These are phyloP conservation scores for Pterocarpus macrocarpus DNA, from an alignment of 306 rosid genomes.

Conservation along the genomic window DNA sequence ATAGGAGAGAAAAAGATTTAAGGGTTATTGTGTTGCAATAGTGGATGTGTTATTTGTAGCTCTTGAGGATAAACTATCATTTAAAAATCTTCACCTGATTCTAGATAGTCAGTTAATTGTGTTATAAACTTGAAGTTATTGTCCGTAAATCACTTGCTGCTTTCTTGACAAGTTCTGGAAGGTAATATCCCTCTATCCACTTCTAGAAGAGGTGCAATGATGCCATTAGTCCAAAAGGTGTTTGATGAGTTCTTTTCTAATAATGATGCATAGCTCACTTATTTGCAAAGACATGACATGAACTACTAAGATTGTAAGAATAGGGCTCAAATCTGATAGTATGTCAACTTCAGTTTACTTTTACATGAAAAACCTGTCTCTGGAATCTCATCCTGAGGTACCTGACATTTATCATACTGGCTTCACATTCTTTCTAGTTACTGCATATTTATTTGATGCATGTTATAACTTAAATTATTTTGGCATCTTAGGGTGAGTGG, in stretches of 20 bases:
- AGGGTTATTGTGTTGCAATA: background rate
- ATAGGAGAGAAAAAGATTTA: background rate
- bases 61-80: background rate
- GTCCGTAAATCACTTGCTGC: background rate
- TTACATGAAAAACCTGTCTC: background rate
- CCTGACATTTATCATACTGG: conserved; percentile 23
- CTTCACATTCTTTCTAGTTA: background rate
- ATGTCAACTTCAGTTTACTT: background rate
- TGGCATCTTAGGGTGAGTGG: conserved; percentile 88
- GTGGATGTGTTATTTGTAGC: background rate
- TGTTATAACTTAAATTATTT: background rate
- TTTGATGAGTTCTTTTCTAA: background rate
- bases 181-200: background rate
- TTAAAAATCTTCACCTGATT: background rate
- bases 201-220: background rate
- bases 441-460: conserved; percentile 31
- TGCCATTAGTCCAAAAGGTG: background rate
- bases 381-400: conserved; percentile 14
- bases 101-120: background rate
- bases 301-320: background rate
- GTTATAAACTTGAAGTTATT: background rate
- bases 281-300: background rate
- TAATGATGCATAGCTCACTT: background rate
- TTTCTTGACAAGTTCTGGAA: background rate
- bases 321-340: background rate